phyloP scores from a whole-genome alignment of 129 eudicot genomes.

The Lactuca sativa region DNA sequence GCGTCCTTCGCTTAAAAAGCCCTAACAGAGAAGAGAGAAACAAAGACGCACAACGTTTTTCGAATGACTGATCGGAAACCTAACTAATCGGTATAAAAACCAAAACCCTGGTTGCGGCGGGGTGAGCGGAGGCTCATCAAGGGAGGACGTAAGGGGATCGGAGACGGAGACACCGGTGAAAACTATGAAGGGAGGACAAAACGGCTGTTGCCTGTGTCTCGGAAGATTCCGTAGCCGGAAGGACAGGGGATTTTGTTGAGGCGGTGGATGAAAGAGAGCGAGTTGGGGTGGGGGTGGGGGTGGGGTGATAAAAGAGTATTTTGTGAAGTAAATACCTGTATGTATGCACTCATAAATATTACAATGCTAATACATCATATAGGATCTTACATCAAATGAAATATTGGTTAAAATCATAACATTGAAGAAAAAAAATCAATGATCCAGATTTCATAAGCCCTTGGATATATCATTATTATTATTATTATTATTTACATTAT shows the following conservation, averaged over 20 bases:
- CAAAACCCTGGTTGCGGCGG: conserved; percentile 21
- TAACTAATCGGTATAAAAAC: conserved; percentile 15
- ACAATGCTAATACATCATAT: neutral
- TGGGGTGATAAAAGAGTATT: conserved; percentile 20
- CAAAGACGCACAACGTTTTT: conserved; percentile 18
- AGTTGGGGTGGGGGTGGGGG: conserved; percentile 10
- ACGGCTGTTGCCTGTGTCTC: conserved; percentile 27
- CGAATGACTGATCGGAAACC: conserved; percentile 30
- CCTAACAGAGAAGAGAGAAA: conserved; percentile 15
- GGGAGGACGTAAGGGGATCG: conserved; percentile 14
- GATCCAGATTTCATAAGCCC: neutral
- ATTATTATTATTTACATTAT: neutral
- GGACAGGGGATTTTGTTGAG: conserved; percentile 34
- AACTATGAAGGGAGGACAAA: conserved; percentile 7
- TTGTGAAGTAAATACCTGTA: conserved; percentile 28
- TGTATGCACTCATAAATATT: neutral
- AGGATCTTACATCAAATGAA: neutral
- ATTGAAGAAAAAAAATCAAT: neutral
- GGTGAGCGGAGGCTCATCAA: neutral
- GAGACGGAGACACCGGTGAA: conserved; percentile 20
- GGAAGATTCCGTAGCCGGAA: conserved; percentile 32
- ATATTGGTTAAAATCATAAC: neutral
- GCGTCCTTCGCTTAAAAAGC: conserved; percentile 27
- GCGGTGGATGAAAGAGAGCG: conserved; percentile 44
- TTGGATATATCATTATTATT: too few relatives aligned